phyloP scores from a whole-genome alignment of 2,329 filamentous ascomycete genomes.

The Boeremia exigua region DNA sequence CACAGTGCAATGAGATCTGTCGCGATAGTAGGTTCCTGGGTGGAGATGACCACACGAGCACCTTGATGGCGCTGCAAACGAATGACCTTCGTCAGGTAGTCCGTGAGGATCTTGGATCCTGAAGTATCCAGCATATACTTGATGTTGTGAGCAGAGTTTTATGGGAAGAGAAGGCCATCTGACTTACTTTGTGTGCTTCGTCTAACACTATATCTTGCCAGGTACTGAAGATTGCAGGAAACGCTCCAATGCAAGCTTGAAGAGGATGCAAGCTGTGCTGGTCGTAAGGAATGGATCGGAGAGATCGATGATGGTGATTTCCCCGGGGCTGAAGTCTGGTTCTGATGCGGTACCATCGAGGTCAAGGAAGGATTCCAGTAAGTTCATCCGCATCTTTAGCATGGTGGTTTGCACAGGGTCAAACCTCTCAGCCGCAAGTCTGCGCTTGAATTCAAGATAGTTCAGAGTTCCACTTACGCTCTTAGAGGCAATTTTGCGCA shows the following conservation, averaged over 20 bases:
- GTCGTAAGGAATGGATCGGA: conserved; percentile 74
- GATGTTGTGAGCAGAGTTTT: conserved; percentile 1
- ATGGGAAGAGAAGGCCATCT: not conserved
- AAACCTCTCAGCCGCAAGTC: conserved; percentile 22
- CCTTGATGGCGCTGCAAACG: conserved; percentile 74
- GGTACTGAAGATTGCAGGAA: conserved; percentile 60
- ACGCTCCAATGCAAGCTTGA: conserved; percentile 72
- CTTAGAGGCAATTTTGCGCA: conserved; percentile 61
- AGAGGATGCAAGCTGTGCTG: conserved; percentile 72
- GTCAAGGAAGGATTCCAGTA: conserved; percentile 70
- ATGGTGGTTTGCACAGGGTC: conserved; percentile 57
- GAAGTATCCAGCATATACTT: conserved; percentile 65
- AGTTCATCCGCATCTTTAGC: conserved; percentile 65
- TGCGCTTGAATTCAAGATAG: conserved; percentile 49
- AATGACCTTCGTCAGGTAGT: conserved; percentile 67
- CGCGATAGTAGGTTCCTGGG: conserved; percentile 77
- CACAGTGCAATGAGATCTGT: conserved; percentile 73
- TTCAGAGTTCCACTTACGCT: conserved; percentile 57
- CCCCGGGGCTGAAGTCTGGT: conserved; percentile 50
- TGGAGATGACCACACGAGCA: conserved; percentile 72
- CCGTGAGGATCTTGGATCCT: conserved; percentile 65
- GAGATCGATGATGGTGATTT: conserved; percentile 72
- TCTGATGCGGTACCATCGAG: conserved; percentile 13
- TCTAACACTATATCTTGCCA: conserved; percentile 72
- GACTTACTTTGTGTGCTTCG: conserved; percentile 73